These are phyloP conservation scores for Panicum hallii DNA, from an alignment of 202 grass and related monocot genomes.

Conservation along the genomic window DNA sequence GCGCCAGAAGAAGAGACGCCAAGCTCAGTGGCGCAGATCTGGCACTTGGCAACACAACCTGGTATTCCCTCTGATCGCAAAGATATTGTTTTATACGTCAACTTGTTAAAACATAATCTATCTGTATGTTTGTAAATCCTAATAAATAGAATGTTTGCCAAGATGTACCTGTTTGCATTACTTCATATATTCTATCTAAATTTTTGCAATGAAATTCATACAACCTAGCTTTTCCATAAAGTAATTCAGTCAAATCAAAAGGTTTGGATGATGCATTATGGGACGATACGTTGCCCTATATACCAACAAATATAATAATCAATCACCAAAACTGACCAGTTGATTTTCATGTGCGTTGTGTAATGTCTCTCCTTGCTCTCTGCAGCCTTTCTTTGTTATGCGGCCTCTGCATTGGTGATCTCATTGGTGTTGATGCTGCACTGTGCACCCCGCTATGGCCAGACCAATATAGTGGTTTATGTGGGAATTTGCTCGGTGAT, in stretches of 20 bases:
- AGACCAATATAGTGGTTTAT: conserved; percentile 82
- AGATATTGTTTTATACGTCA: neutral
- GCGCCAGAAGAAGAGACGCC: conserved; percentile 72
- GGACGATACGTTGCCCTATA: neutral
- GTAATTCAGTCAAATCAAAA: neutral
- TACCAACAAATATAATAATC: neutral
- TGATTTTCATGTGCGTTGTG: neutral
- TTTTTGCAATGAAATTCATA: neutral
- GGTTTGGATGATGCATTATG: neutral
- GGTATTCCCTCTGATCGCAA: conserved; percentile 38
- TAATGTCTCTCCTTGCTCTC: conserved; percentile 4
- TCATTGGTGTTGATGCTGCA: conserved; percentile 76
- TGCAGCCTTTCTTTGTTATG: conserved; percentile 80
- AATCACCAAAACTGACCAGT: neutral
- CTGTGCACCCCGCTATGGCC: conserved; percentile 71
- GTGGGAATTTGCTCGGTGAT: conserved; percentile 78
- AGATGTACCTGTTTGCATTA: neutral
- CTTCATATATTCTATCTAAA: neutral
- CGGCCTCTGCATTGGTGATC: conserved; percentile 55
- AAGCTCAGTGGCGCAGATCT: conserved; percentile 78
- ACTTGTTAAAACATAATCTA: neutral
- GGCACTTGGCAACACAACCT: conserved; percentile 80
- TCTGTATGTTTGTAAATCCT: neutral
- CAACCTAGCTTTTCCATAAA: neutral
- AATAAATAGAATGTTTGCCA: neutral